Conservation (phyloP, 352 stramenopile genomes). For the Phytophthora cajani region DNA sequence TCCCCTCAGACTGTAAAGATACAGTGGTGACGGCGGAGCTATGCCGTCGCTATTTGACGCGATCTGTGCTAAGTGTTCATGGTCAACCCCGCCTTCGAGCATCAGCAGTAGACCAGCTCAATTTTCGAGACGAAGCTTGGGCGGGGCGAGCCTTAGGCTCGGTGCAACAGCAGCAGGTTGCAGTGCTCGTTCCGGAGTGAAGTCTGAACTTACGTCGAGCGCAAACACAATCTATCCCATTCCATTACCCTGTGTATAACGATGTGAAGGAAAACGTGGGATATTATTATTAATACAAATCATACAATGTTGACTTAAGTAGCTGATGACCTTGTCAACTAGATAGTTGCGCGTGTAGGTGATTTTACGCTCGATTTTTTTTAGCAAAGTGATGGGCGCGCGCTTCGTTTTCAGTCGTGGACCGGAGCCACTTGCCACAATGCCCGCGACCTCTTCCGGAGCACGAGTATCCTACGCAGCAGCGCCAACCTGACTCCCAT, state of each 20-base stretch:
- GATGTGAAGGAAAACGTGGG: not conserved
- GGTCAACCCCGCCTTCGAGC: not conserved
- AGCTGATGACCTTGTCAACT: not conserved
- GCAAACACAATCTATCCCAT: not conserved
- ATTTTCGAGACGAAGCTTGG: not conserved
- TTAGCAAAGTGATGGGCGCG: not conserved
- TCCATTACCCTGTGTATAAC: not conserved
- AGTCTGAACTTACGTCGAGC: not conserved
- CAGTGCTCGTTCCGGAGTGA: not conserved
- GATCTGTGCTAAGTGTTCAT: not conserved
- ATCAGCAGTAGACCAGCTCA: not conserved
- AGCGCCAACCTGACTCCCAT: not conserved
- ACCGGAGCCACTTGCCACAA: conserved; percentile 13
- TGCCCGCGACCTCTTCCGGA: conserved; percentile 6
- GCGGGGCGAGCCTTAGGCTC: not conserved
- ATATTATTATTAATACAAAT: not conserved
- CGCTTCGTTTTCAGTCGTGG: not conserved
- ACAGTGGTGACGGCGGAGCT: not conserved
- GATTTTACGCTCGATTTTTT: not conserved
- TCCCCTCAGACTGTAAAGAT: not conserved
- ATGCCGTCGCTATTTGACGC: not conserved
- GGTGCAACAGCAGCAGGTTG: not conserved
- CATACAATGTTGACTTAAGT: not conserved
- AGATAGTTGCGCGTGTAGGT: not conserved
- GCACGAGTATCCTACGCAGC: not conserved